These are phyloP conservation scores for Penicillium pancosmium DNA, from an alignment of 495 filamentous ascomycete species.

Conservation along the genomic window DNA sequence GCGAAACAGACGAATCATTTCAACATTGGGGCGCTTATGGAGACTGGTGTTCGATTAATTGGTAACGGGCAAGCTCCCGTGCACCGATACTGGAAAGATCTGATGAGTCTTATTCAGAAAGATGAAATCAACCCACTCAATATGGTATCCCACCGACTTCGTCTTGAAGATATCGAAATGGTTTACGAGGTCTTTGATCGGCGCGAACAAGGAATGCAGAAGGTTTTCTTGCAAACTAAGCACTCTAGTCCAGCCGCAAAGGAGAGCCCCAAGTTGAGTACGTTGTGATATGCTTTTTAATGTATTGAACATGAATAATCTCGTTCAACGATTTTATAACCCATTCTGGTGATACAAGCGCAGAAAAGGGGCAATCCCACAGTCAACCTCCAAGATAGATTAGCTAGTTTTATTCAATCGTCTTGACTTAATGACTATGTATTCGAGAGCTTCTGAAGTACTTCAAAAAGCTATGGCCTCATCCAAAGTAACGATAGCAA, in stretches of 20 bases:
- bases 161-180: conserved; percentile 71
- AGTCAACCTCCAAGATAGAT: too few relatives aligned
- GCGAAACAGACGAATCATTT: conserved; percentile 71
- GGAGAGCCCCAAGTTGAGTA: conserved; percentile 53
- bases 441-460: too few relatives aligned
- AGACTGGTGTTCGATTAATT: conserved; percentile 72
- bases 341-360: too few relatives aligned
- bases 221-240: conserved; percentile 71
- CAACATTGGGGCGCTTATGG: conserved; percentile 85
- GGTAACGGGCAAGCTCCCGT: conserved; percentile 82
- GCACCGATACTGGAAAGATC: conserved; percentile 58
- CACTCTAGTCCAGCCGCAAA: conserved; percentile 57
- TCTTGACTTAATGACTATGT: too few relatives aligned
- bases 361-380: too few relatives aligned
- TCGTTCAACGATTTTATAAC: too few relatives aligned
- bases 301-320: too few relatives aligned
- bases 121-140: conserved; percentile 75
- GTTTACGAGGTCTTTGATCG: conserved; percentile 57
- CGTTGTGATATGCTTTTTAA: neutral
- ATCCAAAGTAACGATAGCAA: too few relatives aligned
- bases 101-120: conserved; percentile 64
- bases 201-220: conserved; percentile 69
- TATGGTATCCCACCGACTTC: conserved; percentile 80
- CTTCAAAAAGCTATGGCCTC: too few relatives aligned
- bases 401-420: too few relatives aligned